phyloP scores from a whole-genome alignment of 352 stramenopile genomes.

The Globisporangium splendens region DNA sequence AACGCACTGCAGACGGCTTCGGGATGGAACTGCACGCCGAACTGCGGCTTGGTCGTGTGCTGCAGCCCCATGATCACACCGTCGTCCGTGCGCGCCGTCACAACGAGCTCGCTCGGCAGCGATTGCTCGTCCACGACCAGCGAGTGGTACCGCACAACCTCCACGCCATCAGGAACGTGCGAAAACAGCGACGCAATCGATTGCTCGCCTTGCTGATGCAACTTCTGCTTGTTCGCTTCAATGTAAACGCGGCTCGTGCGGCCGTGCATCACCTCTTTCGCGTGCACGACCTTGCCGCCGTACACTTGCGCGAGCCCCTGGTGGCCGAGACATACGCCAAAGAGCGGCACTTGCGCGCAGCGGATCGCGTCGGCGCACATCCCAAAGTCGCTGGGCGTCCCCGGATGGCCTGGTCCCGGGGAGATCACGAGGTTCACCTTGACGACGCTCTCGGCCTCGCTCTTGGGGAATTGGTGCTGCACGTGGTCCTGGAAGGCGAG shows the following conservation, averaged over 20 bases:
- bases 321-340: slow-evolving; percentile 97
- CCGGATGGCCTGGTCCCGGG: slow-evolving; percentile 89
- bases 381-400: slow-evolving; percentile 76
- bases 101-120: slow-evolving; percentile 40
- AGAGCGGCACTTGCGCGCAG: slow-evolving; percentile 67
- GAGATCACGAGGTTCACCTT: slow-evolving; percentile 87
- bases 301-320: slow-evolving; percentile 92
- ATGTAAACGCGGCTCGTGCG: slow-evolving; percentile 78
- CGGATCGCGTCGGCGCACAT: slow-evolving; percentile 83
- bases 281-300: slow-evolving; percentile 76
- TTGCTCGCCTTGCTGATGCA: neutral
- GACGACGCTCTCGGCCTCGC: slow-evolving; percentile 15
- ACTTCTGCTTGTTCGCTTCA: slow-evolving; percentile 15
- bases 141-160: slow-evolving; percentile 97
- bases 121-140: slow-evolving; percentile 73
- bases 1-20: slow-evolving; percentile 91
- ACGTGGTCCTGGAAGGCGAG: slow-evolving; percentile 42
- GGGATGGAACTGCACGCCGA: slow-evolving; percentile 97
- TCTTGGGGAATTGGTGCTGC: slow-evolving; percentile 16
- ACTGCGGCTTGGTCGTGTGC: slow-evolving; percentile 85
- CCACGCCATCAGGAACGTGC: slow-evolving; percentile 62
- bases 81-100: slow-evolving; percentile 66
- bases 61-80: slow-evolving; percentile 88
- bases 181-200: slow-evolving; percentile 39
- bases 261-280: slow-evolving; percentile 92